Percentiles rank a stretch among this genome's conserved stretches.
Conservation (phyloP, 2,329 filamentous ascomycete species). For the Fusarium paranaense region DNA sequence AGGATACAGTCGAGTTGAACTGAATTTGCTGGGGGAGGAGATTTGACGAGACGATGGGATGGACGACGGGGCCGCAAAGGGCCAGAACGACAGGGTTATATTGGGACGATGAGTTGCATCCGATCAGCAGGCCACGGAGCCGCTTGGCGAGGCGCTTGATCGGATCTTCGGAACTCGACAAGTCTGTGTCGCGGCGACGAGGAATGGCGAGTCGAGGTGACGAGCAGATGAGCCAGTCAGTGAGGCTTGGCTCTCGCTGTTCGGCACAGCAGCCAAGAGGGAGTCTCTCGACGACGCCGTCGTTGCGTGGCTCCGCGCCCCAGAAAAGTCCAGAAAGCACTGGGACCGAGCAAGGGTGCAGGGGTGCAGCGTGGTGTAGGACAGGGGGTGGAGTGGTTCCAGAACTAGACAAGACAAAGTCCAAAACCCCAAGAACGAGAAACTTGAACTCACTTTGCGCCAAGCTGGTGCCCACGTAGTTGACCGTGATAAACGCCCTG, state of each 20-base stretch:
- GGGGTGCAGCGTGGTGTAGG: not conserved
- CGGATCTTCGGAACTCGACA: slow-evolving; percentile 40
- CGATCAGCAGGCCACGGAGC: slow-evolving; percentile 32
- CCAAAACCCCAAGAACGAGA: slow-evolving; percentile 3
- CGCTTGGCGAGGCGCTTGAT: slow-evolving; percentile 38
- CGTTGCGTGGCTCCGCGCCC: slow-evolving; percentile 21
- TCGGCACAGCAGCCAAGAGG: slow-evolving; percentile 39
- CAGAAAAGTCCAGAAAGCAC: slow-evolving; percentile 18
- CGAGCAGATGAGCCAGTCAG: not conserved
- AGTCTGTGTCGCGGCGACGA: not conserved
- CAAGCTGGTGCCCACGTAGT: not conserved
- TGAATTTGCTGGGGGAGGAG: slow-evolving; percentile 16
- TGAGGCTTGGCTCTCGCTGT: slow-evolving; percentile 38
- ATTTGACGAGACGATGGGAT: slow-evolving; percentile 6
- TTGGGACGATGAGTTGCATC: slow-evolving; percentile 35
- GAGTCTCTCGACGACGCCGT: slow-evolving; percentile 1
- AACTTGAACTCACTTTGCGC: slow-evolving; percentile 9
- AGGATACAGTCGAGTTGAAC: slow-evolving; percentile 15
- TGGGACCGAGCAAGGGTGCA: slow-evolving; percentile 8
- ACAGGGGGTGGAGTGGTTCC: slow-evolving; percentile 26
- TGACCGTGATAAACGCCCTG: slow-evolving; percentile 1
- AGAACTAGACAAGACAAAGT: slow-evolving; percentile 7
- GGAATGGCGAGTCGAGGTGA: slow-evolving; percentile 10
- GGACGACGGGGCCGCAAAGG: not conserved
- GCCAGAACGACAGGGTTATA: slow-evolving; percentile 36